Evolutionary conservation across 192 early-diverging fungal species (phyloP), one percentile per base, ranked within the genome.

Genomic region (Podochytrium sp.): DNA sequence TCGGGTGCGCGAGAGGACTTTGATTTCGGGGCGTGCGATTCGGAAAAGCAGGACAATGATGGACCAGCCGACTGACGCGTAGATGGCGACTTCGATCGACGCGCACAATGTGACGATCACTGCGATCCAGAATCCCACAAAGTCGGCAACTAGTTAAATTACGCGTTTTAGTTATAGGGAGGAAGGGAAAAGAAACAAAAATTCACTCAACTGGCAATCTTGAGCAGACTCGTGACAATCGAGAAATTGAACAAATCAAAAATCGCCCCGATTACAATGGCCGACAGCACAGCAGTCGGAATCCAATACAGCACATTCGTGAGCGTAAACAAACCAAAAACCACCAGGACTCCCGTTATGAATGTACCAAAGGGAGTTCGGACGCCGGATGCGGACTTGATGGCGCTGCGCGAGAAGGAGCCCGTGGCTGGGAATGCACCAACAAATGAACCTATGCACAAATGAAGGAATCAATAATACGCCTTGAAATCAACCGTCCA

Each of bases 401-500:
- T 89, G 60, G 95, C 95, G 0, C 93, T 92, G 50, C 96, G 91
- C 14, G 94, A 95, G 84, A 98, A 97, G 5, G 94, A 95, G 42
- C 95, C 96, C 12, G 96, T 96, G 2, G 92, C 87, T 18, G 95
- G 91, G 82, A 92, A 95, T 14, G 87, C 93, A 64, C 90, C 85
- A 79, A 98, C 92, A 79, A 97, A 95, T 4, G 92, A 90, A 6
- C n/a, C n/a, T n/a, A n/a, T n/a, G n/a, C n/a, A n/a, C n/a, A n/a
- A n/a, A n/a, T n/a, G n/a, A n/a, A n/a, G n/a, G n/a, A n/a, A n/a
- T n/a, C n/a, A n/a, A n/a, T n/a, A n/a, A n/a, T n/a, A 0, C 92
- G 91, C 41, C 96, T 90, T 18, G 94, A 95, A 83, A 98, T 96
- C 5, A 93, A 95, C 40, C 95, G 95, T 90, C 81, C 91, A 96